phyloP scores from a whole-genome alignment of 805 yeast species.

The Hagleromyces aurorensis region DNA sequence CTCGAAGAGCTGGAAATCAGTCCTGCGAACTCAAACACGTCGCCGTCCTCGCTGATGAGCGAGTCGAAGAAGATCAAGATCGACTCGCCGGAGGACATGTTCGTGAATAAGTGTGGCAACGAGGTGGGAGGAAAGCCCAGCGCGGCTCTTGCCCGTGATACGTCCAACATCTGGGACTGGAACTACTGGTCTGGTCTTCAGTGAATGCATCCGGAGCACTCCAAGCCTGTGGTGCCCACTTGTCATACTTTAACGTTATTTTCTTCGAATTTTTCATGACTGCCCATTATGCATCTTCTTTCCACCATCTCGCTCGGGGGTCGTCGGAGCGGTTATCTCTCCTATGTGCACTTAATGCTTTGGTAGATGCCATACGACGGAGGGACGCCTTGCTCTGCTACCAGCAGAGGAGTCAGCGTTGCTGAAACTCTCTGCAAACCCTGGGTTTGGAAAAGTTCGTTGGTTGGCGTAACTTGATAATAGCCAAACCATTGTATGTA shows the following conservation, averaged over 20 bases:
- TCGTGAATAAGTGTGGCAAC: constrained; percentile 11
- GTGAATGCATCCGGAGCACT: constrained; percentile 4
- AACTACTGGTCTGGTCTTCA: constrained; percentile 27
- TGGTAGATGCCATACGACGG: no score
- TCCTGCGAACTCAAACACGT: constrained; percentile 18
- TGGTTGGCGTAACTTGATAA: no score
- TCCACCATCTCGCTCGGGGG: no score
- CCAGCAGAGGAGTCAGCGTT: no score
- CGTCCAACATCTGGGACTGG: constrained; percentile 28
- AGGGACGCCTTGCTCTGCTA: no score
- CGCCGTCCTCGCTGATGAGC: constrained; percentile 26
- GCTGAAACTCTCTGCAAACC: no score
- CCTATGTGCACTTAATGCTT: no score
- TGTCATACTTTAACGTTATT: neutral
- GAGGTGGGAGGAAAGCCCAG: constrained; percentile 4
- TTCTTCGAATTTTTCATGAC: no score
- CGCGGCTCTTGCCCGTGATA: constrained; percentile 1
- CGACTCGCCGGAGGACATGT: constrained; percentile 31
- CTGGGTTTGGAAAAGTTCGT: no score
- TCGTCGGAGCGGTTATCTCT: no score
- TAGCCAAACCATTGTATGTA: no score
- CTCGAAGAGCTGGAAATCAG: constrained; percentile 19
- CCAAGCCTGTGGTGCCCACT: neutral
- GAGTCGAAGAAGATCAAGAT: constrained; percentile 29
- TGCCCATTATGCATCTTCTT: no score